These are phyloP conservation scores for Backusella psychrophila DNA, from an alignment of 192 early-diverging fungal genomes.

Conservation along the genomic window DNA sequence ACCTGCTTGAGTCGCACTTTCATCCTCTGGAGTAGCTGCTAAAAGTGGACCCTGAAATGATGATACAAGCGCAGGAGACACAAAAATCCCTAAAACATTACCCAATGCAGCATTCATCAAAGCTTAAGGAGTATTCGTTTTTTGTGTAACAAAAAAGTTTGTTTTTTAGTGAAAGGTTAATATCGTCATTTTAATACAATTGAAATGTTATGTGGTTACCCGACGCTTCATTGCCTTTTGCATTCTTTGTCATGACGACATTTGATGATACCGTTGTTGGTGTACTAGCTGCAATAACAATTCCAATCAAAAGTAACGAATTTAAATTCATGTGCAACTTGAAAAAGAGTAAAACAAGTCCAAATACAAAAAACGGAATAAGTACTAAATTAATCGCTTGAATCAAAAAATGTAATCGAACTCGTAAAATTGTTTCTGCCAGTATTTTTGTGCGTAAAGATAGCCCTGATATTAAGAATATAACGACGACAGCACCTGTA, in stretches of 20 bases:
- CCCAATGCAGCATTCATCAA: constrained; percentile 67
- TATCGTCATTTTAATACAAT: background rate
- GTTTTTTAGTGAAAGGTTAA: background rate
- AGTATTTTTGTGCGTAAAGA: constrained; percentile 30
- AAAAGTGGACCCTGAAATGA: constrained; percentile 38
- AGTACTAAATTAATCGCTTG: constrained; percentile 57
- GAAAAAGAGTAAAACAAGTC: constrained; percentile 49
- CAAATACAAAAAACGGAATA: constrained; percentile 61
- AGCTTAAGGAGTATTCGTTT: constrained; percentile 31
- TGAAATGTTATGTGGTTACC: background rate
- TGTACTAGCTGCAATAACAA: constrained; percentile 59
- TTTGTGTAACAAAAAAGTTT: background rate
- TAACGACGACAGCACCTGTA: constrained; percentile 32
- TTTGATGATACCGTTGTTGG: constrained; percentile 78
- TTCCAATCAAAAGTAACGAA: constrained; percentile 52
- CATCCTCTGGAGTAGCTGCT: constrained; percentile 20
- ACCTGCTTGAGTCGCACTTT: background rate
- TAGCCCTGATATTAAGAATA: constrained; percentile 37
- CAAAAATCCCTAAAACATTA: constrained; percentile 55
- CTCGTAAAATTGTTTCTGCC: constrained; percentile 25
- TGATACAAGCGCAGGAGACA: constrained; percentile 52
- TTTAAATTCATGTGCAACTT: constrained; percentile 46
- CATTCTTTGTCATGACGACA: constrained; percentile 72
- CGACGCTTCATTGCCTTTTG: constrained; percentile 60
- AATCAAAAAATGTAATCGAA: constrained; percentile 58